Evolutionary conservation across 306 rosid genomes (phyloP), one percentile per base, ranked within the genome.

Genomic region (Quercus variabilis): DNA sequence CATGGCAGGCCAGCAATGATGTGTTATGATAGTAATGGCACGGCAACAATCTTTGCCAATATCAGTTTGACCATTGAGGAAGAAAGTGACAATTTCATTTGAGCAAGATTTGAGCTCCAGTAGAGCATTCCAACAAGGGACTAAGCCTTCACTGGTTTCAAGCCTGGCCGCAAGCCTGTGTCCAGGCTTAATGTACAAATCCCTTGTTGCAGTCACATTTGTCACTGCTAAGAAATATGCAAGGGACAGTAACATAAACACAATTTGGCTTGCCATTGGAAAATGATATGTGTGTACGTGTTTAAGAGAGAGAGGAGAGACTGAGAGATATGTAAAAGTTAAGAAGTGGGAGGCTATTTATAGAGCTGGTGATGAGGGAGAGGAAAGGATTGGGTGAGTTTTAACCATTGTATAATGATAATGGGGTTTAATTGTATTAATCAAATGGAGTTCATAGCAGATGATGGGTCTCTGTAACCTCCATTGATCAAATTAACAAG

Each of bases 1-100:
- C 78, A 88, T 76, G 15, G 79, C 70, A 9, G 86, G 89, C 91
- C 89, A 88, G 81, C 91, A 88, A 43, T 69, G 75, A 38, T 76
- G 84, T 5, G 91, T 85, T 55, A 88, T 85, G 3, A 63, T 67
- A 5, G 58, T 75, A 11, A 88, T 81, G 15, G 86, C 84, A 55
- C 75, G 18, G 80, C 91, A 87, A 35, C 91, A 88, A 4, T 75
- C 78, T 1, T 70, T 59, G 0, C 86, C 79, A 19, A 88, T 85
- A 41, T 72, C 69, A 3, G 80, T 31, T 68, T 73, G 54, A 1
- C 82, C 87, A 4, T 76, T 80, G 11, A 73, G 57, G 56, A 88
- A 78, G 81, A 80, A 83, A 4, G 35, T 15, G 46, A 80, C 58
- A 10, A 88, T 83, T 72, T 88, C 87, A 55, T 68, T 76, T 12